Percentiles rank a stretch among this genome's conserved stretches.
phyloP scores from a whole-genome alignment of 1,139 yeast genomes.

The Barnettozyma hawaiiensis region DNA sequence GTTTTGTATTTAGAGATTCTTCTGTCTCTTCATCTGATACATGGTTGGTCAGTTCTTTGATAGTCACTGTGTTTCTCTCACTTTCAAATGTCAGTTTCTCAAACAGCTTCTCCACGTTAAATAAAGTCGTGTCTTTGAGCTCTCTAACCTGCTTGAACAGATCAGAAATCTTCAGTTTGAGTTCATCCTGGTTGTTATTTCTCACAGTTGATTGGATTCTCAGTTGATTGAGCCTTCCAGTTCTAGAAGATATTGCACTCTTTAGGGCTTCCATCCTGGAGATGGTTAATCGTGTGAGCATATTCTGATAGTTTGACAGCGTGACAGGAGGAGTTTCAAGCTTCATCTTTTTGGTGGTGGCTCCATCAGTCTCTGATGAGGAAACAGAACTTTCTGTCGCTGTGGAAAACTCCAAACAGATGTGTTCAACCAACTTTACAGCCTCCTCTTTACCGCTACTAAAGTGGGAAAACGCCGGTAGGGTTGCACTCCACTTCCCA shows the following conservation, averaged over 20 bases:
- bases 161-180: conserved; percentile 43
- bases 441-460: conserved; percentile 12
- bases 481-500: conserved; percentile 2
- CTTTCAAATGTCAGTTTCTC: conserved; percentile 38
- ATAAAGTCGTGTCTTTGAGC: conserved; percentile 41
- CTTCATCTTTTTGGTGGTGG: conserved; percentile 12
- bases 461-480: conserved; percentile 18
- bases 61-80: conserved; percentile 24
- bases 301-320: conserved; percentile 4
- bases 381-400: background rate
- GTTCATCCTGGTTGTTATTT: conserved; percentile 44
- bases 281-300: conserved; percentile 35
- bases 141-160: conserved; percentile 43
- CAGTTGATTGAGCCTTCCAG: conserved; percentile 27
- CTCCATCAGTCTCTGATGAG: background rate
- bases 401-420: conserved; percentile 8
- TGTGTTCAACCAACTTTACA: conserved; percentile 13
- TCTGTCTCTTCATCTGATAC: conserved; percentile 15
- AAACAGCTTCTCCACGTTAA: conserved; percentile 42
- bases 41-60: conserved; percentile 19
- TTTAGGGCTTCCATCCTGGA: conserved; percentile 27
- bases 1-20: conserved; percentile 29
- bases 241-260: conserved; percentile 10
- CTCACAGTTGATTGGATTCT: conserved; percentile 43
- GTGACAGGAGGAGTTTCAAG: conserved; percentile 4